Evolutionary conservation across 306 rosid species (phyloP), one percentile per base, ranked within the genome.

Genomic region (Vigna angularis): DNA sequence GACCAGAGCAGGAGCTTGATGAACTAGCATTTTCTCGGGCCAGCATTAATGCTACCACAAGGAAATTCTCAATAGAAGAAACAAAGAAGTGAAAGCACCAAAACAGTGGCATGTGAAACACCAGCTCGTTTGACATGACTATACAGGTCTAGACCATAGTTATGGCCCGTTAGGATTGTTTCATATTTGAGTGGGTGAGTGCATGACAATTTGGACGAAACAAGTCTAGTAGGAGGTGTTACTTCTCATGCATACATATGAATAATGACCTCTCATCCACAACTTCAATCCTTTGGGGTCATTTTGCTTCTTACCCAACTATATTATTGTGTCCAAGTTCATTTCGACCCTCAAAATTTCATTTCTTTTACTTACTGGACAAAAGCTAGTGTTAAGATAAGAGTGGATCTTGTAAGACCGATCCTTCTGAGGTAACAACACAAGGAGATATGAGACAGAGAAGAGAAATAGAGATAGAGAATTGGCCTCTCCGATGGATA

Each of bases 51-150:
- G 66, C 13, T 9, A 72, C 73, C 51, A 28, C 79, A 72, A 72
- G 80, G 64, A 81, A 74, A 81, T 48, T 81, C 10, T 13, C 66
- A 49, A 81, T 10, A 57, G 66, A 81, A 58, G 38, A 74, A 58
- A 48, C 66, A 81, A 28, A n/a, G 65, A 81, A 63, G 47, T 74
- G 70, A 80, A 66, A 80, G 79, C 18, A 24, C 55, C 62, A 61
- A 74, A 66, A 66, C 63, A 65, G 56, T 67, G 22, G 50, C 80
- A 74, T 81, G 80, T 81, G 76, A 66, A 81, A 57, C 16, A 81
- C 53, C 84, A 66, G 13, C 75, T 81, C 13, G 5, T 57, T 81
- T 81, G 80, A 74, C 67, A 74, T 74, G 84, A 81, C 80, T 36
- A 81, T 58, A 67, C 80, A 16, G 59, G 49, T 18, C 52, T 69